Evolutionary conservation across 192 early-diverging fungal genomes (phyloP).

Genomic region (Backusella luteola): DNA sequence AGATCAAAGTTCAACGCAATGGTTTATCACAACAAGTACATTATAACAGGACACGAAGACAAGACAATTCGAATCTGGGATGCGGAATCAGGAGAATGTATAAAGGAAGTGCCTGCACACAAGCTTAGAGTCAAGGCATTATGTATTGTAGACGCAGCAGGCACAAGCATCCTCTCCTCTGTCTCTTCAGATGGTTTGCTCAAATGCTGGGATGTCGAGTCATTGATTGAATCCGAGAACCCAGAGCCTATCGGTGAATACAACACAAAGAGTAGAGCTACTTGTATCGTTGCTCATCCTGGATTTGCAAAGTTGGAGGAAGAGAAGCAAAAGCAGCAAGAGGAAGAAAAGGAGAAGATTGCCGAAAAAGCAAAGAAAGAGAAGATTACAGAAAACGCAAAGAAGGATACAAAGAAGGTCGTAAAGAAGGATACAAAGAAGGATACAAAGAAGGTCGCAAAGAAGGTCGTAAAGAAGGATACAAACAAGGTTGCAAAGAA

Average conservation of each 20-base stretch:
- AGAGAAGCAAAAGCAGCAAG: background rate
- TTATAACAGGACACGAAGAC: conserved; percentile 61
- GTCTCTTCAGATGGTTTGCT: conserved; percentile 75
- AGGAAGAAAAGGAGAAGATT: background rate
- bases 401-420: too few species aligned
- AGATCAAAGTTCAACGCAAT: conserved; percentile 37
- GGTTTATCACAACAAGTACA: conserved; percentile 45
- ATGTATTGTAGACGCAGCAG: conserved; percentile 19
- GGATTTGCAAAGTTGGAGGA: conserved; percentile 18
- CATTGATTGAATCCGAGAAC: conserved; percentile 17
- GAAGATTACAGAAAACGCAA: background rate
- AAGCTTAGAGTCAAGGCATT: conserved; percentile 46
- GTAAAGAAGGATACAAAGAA: too few species aligned
- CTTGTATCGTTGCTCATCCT: conserved; percentile 39
- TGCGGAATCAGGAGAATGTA: conserved; percentile 39
- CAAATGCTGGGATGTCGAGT: conserved; percentile 66
- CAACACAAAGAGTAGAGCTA: conserved; percentile 59
- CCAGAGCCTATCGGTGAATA: conserved; percentile 47
- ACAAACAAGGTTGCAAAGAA: background rate
- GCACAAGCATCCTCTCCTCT: conserved; percentile 43
- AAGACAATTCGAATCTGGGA: conserved; percentile 56
- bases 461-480: background rate
- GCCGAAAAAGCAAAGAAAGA: background rate
- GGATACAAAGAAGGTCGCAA: background rate
- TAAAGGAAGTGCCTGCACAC: conserved; percentile 44